Conservation (phyloP, 805 yeast species). For the Vanderwaltozyma polyspora region DNA sequence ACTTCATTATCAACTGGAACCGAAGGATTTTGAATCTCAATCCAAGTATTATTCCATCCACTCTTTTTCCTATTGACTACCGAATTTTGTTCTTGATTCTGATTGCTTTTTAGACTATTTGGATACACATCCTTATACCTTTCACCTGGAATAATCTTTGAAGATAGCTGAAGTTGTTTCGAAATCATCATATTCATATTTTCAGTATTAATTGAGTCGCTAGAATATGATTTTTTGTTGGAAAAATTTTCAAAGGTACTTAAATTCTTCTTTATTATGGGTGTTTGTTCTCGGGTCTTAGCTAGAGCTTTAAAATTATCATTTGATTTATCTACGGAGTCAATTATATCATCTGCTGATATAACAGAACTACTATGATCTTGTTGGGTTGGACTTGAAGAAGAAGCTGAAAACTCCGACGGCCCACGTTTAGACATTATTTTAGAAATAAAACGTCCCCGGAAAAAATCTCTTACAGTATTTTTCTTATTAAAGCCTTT, state of each 20-base stretch:
- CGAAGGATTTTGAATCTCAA: constrained; percentile 68
- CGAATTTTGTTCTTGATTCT: neutral
- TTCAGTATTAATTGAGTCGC: neutral
- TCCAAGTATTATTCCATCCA: constrained; percentile 31
- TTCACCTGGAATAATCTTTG: neutral
- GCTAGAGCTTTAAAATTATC: neutral
- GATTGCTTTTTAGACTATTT: neutral
- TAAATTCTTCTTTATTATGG: constrained; percentile 9
- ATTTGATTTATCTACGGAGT: neutral
- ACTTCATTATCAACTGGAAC: constrained; percentile 45
- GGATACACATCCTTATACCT: neutral
- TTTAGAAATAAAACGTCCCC: too few species aligned
- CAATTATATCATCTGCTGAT: too few species aligned
- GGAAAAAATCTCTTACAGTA: constrained; percentile 14
- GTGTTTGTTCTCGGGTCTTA: neutral
- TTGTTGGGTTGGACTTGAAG: too few species aligned
- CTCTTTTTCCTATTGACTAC: neutral
- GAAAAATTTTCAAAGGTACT: constrained; percentile 2
- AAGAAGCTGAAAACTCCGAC: too few species aligned
- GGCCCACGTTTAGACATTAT: too few species aligned
- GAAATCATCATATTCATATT: neutral
- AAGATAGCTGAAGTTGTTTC: neutral
- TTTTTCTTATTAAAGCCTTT: constrained; percentile 16
- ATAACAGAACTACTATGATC: too few species aligned
- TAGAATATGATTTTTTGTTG: too few species aligned